Percentiles rank a stretch among this genome's conserved stretches.
Evolutionary conservation across 768 basidiomycete genomes (phyloP).

Genomic region (Agrocybe pediades): DNA sequence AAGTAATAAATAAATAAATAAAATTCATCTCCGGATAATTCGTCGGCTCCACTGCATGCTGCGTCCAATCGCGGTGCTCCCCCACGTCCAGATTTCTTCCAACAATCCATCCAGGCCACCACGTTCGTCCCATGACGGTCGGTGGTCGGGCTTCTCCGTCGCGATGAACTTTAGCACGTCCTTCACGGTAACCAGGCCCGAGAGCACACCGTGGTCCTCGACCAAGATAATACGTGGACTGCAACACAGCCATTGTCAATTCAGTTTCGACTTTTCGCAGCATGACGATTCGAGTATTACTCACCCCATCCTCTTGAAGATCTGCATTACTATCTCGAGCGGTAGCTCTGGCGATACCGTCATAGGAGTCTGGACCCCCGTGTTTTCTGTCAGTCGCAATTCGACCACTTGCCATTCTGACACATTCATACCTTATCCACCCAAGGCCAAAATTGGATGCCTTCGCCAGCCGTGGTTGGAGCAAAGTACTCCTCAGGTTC

Average conservation of each 20-base stretch:
- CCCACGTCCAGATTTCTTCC: conserved; percentile 64
- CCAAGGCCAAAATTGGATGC: conserved; percentile 82
- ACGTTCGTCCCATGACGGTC: conserved; percentile 60
- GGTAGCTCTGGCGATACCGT: conserved; percentile 91
- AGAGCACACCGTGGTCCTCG: conserved; percentile 79
- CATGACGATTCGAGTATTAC: conserved; percentile 35
- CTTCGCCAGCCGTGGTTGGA: conserved; percentile 54
- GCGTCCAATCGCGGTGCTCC: conserved; percentile 35
- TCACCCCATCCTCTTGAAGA: conserved; percentile 98
- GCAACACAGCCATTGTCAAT: conserved; percentile 5
- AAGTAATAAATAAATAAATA: conserved; percentile 9
- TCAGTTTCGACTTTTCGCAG: conserved; percentile 2
- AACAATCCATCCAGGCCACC: conserved; percentile 67
- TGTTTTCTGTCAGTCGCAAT: neutral
- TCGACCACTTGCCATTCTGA: too few species aligned
- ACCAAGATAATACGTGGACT: conserved; percentile 98
- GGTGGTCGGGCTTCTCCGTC: conserved; percentile 52
- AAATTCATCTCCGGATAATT: conserved; percentile 33
- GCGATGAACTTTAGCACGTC: conserved; percentile 90
- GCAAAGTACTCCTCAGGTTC: conserved; percentile 63
- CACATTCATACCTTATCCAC: conserved; percentile 79
- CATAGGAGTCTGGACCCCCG: conserved; percentile 74
- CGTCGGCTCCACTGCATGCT: conserved; percentile 39
- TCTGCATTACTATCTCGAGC: conserved; percentile 94
- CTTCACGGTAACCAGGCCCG: conserved; percentile 92